A percentile compares a stretch with the other conserved stretches of the same genome.
These are phyloP conservation scores for Parmelia sp. DNA, from an alignment of 495 filamentous ascomycete species.

Conservation along the genomic window DNA sequence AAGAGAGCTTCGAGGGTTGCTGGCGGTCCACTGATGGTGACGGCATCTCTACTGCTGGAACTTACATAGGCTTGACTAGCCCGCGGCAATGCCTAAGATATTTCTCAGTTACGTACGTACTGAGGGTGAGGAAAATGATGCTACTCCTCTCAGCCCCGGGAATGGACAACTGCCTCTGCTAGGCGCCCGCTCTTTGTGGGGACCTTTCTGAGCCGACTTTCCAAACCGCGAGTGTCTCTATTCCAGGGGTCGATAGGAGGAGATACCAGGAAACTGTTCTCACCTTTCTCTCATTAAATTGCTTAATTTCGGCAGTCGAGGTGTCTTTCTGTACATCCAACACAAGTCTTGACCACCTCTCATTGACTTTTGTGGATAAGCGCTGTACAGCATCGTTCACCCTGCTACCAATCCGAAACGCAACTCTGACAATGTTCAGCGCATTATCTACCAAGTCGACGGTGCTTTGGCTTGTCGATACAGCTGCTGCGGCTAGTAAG, in stretches of 20 bases:
- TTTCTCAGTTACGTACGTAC: background rate
- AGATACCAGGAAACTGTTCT: constrained; percentile 1
- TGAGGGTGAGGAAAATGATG: background rate
- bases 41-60: background rate
- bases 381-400: constrained; percentile 4
- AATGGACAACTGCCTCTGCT: too few species aligned
- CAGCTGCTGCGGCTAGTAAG: constrained; percentile 3
- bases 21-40: constrained; percentile 9
- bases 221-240: too few species aligned
- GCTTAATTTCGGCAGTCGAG: constrained; percentile 1
- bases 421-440: background rate
- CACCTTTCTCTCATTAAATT: constrained; percentile 10
- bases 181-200: too few species aligned
- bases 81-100: constrained; percentile 3
- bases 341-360: constrained; percentile 8
- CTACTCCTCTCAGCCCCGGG: too few species aligned
- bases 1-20: constrained; percentile 3
- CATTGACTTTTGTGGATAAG: background rate
- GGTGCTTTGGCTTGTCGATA: background rate
- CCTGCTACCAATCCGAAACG: constrained; percentile 1
- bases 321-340: constrained; percentile 3
- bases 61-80: constrained; percentile 8
- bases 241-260: too few species aligned
- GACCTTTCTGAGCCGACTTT: too few species aligned
- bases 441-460: background rate